Conservation (phyloP, 2,329 filamentous ascomycete genomes). For the Anthostomella pinea region DNA sequence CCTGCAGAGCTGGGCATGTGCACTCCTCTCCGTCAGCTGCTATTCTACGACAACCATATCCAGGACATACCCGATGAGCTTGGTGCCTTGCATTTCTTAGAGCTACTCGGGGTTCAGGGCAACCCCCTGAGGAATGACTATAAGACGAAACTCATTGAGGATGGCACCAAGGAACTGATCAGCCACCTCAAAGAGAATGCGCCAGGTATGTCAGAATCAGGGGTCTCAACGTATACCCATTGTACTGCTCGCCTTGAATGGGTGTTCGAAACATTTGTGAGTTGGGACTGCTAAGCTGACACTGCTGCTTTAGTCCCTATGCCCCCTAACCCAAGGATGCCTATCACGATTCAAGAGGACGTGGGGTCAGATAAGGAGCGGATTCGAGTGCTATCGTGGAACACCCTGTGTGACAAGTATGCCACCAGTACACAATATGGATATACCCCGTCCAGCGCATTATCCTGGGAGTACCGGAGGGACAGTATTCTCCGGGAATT, state of each 20-base stretch:
- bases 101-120: constrained; percentile 87
- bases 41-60: constrained; percentile 89
- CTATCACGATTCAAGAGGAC: constrained; percentile 74
- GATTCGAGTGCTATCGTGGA: constrained; percentile 88
- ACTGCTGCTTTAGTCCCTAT: constrained; percentile 59
- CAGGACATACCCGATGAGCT: constrained; percentile 79
- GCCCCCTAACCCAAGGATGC: constrained; percentile 72
- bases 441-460: constrained; percentile 78
- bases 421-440: constrained; percentile 83
- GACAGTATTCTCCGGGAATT: constrained; percentile 83
- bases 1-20: constrained; percentile 96
- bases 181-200: constrained; percentile 79
- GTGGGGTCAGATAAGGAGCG: constrained; percentile 59
- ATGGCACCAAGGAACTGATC: constrained; percentile 83
- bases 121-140: constrained; percentile 77
- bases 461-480: constrained; percentile 84
- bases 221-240: no score
- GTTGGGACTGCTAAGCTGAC: constrained; percentile 21
- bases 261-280: no score
- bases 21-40: constrained; percentile 79
- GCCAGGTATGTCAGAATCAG: constrained; percentile 78
- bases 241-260: no score
- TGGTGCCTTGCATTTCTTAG: constrained; percentile 82
- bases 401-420: constrained; percentile 92
- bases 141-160: constrained; percentile 80